phyloP scores from a whole-genome alignment of 2,329 filamentous ascomycete genomes.

The Colletotrichum theobromicola region DNA sequence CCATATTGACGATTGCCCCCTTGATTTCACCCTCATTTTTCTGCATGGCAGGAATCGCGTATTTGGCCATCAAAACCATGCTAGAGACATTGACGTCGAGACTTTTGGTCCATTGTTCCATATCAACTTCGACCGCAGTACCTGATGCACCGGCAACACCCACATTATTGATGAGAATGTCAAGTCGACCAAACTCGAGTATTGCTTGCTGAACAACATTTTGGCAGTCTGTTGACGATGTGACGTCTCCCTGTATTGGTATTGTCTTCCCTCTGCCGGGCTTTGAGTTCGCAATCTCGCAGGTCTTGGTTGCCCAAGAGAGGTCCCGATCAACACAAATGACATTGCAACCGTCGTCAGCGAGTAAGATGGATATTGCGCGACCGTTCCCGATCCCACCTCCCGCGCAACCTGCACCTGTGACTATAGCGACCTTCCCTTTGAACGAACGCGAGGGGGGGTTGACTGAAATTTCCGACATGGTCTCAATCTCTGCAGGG shows the following conservation, averaged over 20 bases:
- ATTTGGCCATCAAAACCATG: slow-evolving; percentile 23
- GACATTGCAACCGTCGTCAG: slow-evolving; percentile 62
- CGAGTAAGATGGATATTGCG: slow-evolving; percentile 63
- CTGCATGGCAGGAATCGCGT: slow-evolving; percentile 22
- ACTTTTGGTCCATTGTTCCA: slow-evolving; percentile 59
- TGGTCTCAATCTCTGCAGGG: neutral
- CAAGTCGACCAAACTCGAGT: slow-evolving; percentile 57
- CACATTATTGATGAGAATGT: slow-evolving; percentile 70
- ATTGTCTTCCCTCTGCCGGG: slow-evolving; percentile 41
- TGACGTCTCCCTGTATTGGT: slow-evolving; percentile 59
- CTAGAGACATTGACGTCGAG: slow-evolving; percentile 46
- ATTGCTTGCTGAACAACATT: slow-evolving; percentile 44
- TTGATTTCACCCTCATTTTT: slow-evolving; percentile 52
- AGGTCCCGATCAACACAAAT: slow-evolving; percentile 62
- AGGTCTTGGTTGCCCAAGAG: slow-evolving; percentile 56
- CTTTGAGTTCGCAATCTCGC: slow-evolving; percentile 52
- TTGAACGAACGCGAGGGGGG: slow-evolving; percentile 29
- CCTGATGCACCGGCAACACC: slow-evolving; percentile 64
- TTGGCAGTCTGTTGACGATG: slow-evolving; percentile 55
- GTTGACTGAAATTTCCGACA: neutral
- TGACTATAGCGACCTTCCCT: slow-evolving; percentile 53
- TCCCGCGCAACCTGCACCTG: slow-evolving; percentile 61
- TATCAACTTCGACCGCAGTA: slow-evolving; percentile 65
- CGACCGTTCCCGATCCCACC: slow-evolving; percentile 67
- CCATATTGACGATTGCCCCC: slow-evolving; percentile 67